Base-by-base conservation (phyloP, 75 land plant species). In the Azolla pinnata region DNA sequence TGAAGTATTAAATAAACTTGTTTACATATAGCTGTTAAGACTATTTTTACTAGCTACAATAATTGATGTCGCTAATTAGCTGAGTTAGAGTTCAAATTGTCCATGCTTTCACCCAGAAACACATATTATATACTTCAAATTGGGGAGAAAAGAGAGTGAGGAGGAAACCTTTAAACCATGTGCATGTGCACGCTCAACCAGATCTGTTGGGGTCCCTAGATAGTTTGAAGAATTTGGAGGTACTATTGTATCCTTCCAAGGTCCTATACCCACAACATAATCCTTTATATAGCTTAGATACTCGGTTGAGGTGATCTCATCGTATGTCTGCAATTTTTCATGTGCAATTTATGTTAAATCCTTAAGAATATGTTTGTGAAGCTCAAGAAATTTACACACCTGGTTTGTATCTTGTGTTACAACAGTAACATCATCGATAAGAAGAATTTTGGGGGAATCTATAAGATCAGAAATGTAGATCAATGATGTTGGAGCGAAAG, bases 371-470 rank as follows among this genome's bases (percentile, higher is more conserved):
- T n/a, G n/a, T n/a, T n/a, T n/a, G n/a, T n/a, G n/a, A n/a, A n/a
- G n/a, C n/a, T 30, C 26, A 45, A 1, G n/a, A 54, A 29, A 32
- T 30, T 60, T 8, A n/a, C 26, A 45, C 25, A 92, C 97, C 87
- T 92, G 96, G 61, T 92, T 85, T 38, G 97, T 92, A 67, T 92
- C 97, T 54, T 88, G 84, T 26, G 97, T 88, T 27, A 75, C 79
- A 16, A 75, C 40, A 0, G 60, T 67, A 12, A 75, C 65, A 72
- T 88, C 88, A 67, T 88, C 96, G 70, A 88, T 85, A 20, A 92
- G 71, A 24, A 92, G 67, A 40, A 92, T 67, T 44, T 85, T 72
- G 18, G 97, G 97, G 4, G 81, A 80, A 67, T 81, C 78, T 30
- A 81, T 92, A 44, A 71, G 59, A 31, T 79, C 88, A 20, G 97